Percentiles rank a stretch among this genome's conserved stretches.
These are phyloP conservation scores for Trametes gibbosa DNA, from an alignment of 768 basidiomycete genomes.

Conservation along the genomic window DNA sequence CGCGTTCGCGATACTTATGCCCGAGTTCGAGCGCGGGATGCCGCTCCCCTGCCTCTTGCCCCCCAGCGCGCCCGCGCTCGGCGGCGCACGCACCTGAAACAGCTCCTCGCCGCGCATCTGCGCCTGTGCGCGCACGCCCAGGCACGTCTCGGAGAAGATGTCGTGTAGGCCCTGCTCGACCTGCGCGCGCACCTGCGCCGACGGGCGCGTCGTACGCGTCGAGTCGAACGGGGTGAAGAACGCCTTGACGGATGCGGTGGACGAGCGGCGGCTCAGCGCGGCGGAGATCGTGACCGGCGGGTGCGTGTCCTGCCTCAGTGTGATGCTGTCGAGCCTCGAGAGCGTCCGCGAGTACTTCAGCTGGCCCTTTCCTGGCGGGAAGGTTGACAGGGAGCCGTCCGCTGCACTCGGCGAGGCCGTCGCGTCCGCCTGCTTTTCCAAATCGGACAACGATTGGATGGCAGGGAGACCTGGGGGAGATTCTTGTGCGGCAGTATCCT, in stretches of 20 bases:
- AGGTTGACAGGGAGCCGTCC: background rate
- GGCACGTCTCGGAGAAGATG: constrained; percentile 72
- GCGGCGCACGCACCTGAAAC: constrained; percentile 45
- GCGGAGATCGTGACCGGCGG: constrained; percentile 33
- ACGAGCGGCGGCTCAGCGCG: constrained; percentile 49
- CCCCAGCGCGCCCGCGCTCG: background rate
- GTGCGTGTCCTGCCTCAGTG: constrained; percentile 18
- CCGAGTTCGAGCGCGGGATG: constrained; percentile 56
- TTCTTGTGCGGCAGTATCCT: constrained; percentile 17
- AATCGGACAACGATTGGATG: constrained; percentile 31
- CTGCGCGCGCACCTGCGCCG: constrained; percentile 59
- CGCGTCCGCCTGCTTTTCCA: constrained; percentile 20
- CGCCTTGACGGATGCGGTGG: constrained; percentile 59
- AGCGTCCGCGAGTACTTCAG: constrained; percentile 8
- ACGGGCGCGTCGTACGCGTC: constrained; percentile 65
- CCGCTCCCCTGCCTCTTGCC: constrained; percentile 36
- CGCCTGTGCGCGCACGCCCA: constrained; percentile 66
- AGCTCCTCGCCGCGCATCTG: constrained; percentile 60
- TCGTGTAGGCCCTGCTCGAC: constrained; percentile 80
- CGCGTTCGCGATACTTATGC: constrained; percentile 54
- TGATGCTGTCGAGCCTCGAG: constrained; percentile 22
- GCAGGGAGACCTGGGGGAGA: constrained; percentile 26
- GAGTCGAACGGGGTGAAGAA: constrained; percentile 60
- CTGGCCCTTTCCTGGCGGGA: background rate
- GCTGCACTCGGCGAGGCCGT: background rate